phyloP scores from a whole-genome alignment of 2,329 filamentous ascomycete species.

The Apiospora sp. region DNA sequence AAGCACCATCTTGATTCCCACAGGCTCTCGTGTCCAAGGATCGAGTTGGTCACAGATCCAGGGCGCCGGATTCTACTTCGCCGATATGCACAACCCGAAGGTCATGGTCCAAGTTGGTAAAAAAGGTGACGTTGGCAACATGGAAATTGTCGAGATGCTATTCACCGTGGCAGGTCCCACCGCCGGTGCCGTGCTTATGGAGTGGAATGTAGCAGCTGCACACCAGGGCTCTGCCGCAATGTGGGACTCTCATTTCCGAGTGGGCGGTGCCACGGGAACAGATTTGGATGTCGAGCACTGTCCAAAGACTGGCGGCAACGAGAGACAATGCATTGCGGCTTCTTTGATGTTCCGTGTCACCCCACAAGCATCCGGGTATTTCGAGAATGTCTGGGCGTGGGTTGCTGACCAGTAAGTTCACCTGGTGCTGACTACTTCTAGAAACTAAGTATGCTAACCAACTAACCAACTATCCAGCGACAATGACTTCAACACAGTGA shows the following conservation, averaged over 20 bases:
- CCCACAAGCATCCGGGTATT: slow-evolving; percentile 52
- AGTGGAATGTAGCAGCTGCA: slow-evolving; percentile 73
- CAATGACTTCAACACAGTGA: slow-evolving; percentile 58
- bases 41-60: slow-evolving; percentile 75
- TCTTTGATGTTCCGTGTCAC: slow-evolving; percentile 60
- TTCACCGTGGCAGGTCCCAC: slow-evolving; percentile 71
- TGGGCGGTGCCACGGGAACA: slow-evolving; percentile 76
- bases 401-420: slow-evolving; percentile 63
- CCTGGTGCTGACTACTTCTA: slow-evolving; percentile 42
- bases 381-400: slow-evolving; percentile 70
- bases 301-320: slow-evolving; percentile 55
- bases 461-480: slow-evolving; percentile 25
- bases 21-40: slow-evolving; percentile 71
- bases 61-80: slow-evolving; percentile 64
- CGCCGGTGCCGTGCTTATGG: slow-evolving; percentile 74
- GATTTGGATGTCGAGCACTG: slow-evolving; percentile 69
- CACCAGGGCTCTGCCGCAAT: slow-evolving; percentile 55
- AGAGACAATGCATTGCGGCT: slow-evolving; percentile 65
- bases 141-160: slow-evolving; percentile 75
- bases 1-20: slow-evolving; percentile 54
- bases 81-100: slow-evolving; percentile 66
- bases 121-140: slow-evolving; percentile 64
- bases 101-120: slow-evolving; percentile 72
- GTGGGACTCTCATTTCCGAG: slow-evolving; percentile 79
- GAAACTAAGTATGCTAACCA: not conserved